Base-by-base conservation (phyloP, 306 rosid species). In the Carpinus fangiana region DNA sequence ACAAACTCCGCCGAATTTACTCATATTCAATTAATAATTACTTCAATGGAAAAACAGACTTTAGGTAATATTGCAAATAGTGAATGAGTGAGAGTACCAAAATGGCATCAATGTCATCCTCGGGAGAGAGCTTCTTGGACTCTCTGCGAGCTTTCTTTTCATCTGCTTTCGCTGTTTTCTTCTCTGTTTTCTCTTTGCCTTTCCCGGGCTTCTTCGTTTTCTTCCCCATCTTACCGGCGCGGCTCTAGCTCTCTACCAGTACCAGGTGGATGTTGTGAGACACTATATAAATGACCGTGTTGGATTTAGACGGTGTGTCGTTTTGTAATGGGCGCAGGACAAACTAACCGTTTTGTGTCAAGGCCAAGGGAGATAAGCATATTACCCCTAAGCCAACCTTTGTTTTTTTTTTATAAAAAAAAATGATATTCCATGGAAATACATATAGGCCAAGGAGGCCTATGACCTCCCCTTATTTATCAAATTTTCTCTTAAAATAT, bases 181-280 rank as follows among this genome's bases (percentile, higher is more conserved):
- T 88, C 90, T 87, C 98, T 0, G 98, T 95, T 82, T 95, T 95
- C 86, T 92, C 98, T 83, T 92, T 95, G 66, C 98, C 98, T 85
- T 91, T 95, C 8, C 98, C 97, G 11, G 90, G 85, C 72, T 95
- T 95, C 96, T 95, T 95, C 77, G 92, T 82, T 74, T 95, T 95
- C 91, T 95, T 95, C 82, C 98, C 98, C 98, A 95, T 95, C 43
- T 57, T 59, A 8, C 72, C n/a, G 8, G 23, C 23, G 72, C 72
- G 72, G 72, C 72, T 48, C 52, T 18, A 1, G 72, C 72, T 41
- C 50, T 41, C 28, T 41, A 0, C 2, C n/a, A n/a, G 50, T 46
- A 47, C 52, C 14, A 48, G 52, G 52, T 47, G 12, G 52, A 48
- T 14, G 13, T 3, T 2, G 52, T 9, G 52, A 48, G 45, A 41